Base-by-base conservation (phyloP, 352 stramenopile species). In the Phytophthora cajani region DNA sequence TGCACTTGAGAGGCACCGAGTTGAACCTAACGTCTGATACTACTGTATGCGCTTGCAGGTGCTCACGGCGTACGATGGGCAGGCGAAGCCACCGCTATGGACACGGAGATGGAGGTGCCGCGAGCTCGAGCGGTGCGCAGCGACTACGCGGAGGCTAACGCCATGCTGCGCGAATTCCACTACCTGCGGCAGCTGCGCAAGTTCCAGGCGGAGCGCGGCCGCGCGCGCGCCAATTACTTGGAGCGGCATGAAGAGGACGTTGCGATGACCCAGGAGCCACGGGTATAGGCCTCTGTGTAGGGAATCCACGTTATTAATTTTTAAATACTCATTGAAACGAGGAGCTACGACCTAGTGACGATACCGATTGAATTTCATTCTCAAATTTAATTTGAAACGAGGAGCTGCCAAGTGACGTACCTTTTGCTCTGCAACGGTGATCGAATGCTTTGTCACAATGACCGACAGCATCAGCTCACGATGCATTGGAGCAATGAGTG, bases 151-250 rank as follows among this genome's bases (percentile, higher is more conserved):
- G 64, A 78, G 30, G 80, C 80, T 36, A 94, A 94, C 63, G 62
- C 78, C 5, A 77, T 91, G 71, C 74, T 94, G 42, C 71, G 82
- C 36, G 82, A 94, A 67, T 87, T 89, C 46, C 87, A 94, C 61
- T 93, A 87, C 62, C 54, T 93, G 61, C 87, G 87, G 8, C 87
- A 94, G 60, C 62, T 92, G 59, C 84, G 87, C 50, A 85, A 81
- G 61, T 93, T 91, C 64, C 86, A 93, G 65, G 80, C 84, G 2
- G 84, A 91, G 67, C 75, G 78, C n/a, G 65, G 72, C n/a, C 67
- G 71, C 27, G 73, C 27, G 73, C 81, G 80, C 14, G 71, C 80
- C 42, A 83, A 64, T 38, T 86, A 83, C 67, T 66, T 87, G 17
- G 77, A 42, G 36, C 36, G 10, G 36, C 36, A 42, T 33, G 38